Conservation (phyloP, 129 eudicot species). For the Flaveria robusta region DNA sequence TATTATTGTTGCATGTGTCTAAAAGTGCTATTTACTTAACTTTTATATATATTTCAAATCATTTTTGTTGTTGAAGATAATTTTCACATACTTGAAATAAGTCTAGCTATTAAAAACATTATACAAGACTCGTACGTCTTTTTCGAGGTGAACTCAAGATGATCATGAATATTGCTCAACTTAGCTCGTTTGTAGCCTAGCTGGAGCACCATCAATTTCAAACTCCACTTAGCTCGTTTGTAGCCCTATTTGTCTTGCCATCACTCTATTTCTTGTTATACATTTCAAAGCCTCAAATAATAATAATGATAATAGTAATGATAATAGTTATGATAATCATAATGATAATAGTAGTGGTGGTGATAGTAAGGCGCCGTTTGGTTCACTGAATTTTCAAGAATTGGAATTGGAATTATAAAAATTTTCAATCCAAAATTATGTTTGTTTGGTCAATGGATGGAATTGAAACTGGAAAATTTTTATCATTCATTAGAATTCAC, state of each 20-base stretch:
- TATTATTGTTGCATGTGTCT: not conserved
- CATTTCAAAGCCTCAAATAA: not conserved
- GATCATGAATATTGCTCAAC: not conserved
- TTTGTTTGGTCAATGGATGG: no score
- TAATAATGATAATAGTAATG: no score
- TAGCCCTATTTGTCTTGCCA: not conserved
- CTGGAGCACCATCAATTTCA: not conserved
- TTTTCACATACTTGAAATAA: not conserved
- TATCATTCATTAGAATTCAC: no score
- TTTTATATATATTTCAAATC: not conserved
- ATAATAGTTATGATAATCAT: no score
- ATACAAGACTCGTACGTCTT: not conserved
- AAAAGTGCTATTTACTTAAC: not conserved
- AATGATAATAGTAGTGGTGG: no score
- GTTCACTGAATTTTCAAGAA: no score
- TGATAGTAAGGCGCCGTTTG: no score
- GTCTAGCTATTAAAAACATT: not conserved
- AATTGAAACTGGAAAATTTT: no score
- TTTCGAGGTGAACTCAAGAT: not conserved
- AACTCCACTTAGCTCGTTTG: not conserved
- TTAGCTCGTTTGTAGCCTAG: no score
- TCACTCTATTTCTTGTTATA: not conserved
- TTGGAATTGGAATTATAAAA: no score
- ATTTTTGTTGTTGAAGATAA: not conserved
- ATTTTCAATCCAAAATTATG: no score